phyloP scores from a whole-genome alignment of 345 rosid genomes.

The thale cress (Arabidopsis thaliana) region TAIR10.1 NC_003070.9:12092501-12093000 shows the following conservation, averaged over 20 bases:
- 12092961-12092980: neutral
- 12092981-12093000: conserved; percentile 20
- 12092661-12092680: conserved; percentile 78
- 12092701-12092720: conserved; percentile 66
- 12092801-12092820: conserved; percentile 46
- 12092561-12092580: conserved; percentile 25
- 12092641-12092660: conserved; percentile 59
- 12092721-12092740: conserved; percentile 59
- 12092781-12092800: conserved; percentile 44
- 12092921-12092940: conserved; percentile 54
- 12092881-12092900: conserved; percentile 87
- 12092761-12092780: conserved; percentile 47
- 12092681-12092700: conserved; percentile 74
- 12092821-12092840: conserved; percentile 84
- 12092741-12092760: conserved; percentile 52
- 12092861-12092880: conserved; percentile 89
- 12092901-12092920: conserved; percentile 84
- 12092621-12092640: conserved; percentile 45
- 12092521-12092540: conserved; percentile 81
- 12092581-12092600: conserved; percentile 40
- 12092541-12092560: conserved; percentile 39
- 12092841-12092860: conserved; percentile 86
- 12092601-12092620: conserved; percentile 31
- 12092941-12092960: neutral
- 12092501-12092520: conserved; percentile 84